Base-by-base conservation (phyloP, 495 filamentous ascomycete genomes). In the Poronia punctata region DNA sequence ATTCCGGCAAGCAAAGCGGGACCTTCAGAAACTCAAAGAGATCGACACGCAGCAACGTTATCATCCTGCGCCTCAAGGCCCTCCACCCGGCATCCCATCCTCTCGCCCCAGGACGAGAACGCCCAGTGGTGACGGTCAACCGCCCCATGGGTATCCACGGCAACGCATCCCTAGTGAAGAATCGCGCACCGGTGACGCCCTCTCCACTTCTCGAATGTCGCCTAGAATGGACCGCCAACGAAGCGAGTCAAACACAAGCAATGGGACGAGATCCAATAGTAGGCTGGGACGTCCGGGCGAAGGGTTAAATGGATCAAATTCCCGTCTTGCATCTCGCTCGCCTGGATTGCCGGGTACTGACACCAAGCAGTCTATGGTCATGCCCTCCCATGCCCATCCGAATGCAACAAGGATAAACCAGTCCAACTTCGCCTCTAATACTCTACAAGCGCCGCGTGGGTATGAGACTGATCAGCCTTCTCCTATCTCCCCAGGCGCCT, bases 171-270 rank as follows among this genome's bases (percentile, higher is more conserved):
- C 62, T 0, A 66, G 61, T 27, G 61, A 65, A 10, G 70, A 67
- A 19, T 41, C 43, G 7, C 30, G 26, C 15, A 39, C 47, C 11
- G 46, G 46, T 23, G 52, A 37, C 26, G 62, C 49, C 15, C 53
- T 47, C 16, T 53, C 54, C 9, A 43, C 31, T 11, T 51, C 58
- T 10, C 53, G 51, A 25, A 54, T 57, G 11, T 50, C 53, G 8
- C 43, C 35, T 1, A 43, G 37, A 18, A 44, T 65, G 3, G 72
- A 71, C 20, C 61, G 79, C 20, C 76, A 80, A 34, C 71, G 79
- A 17, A 82, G 80, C 29, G 72, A 68, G 35, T 83, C 82, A 0
- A 78, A 83, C 33, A 68, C 74, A 1, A 65, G 66, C 31, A 55
- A 72, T 26, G 65, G 64, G 4, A 53, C 52, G 23, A 71, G 72